phyloP scores from a whole-genome alignment of 345 rosid genomes.

The Hevea brasiliensis region DNA sequence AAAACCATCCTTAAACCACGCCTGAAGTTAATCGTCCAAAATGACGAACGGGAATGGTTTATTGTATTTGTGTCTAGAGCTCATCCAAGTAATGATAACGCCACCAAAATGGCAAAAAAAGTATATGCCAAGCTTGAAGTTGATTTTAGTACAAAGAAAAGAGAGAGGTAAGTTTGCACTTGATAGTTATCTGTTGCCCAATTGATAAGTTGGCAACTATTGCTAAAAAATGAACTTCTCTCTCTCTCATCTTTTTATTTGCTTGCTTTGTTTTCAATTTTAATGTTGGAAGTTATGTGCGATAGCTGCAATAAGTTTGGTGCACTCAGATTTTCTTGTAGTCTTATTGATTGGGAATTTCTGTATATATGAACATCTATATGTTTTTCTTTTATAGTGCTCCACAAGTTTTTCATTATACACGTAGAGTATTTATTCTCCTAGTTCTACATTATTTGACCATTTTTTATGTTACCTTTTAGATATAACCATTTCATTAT shows the following conservation, averaged over 20 bases:
- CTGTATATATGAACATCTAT: neutral
- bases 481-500: neutral
- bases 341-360: neutral
- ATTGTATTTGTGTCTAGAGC: slow-evolving; percentile 92
- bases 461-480: no score
- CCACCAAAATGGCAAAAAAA: slow-evolving; percentile 80
- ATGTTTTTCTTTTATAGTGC: neutral
- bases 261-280: neutral
- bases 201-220: neutral
- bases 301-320: neutral
- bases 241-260: neutral
- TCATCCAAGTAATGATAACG: slow-evolving; percentile 85
- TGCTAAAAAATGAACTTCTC: neutral
- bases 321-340: neutral
- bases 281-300: neutral
- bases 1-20: slow-evolving; percentile 93
- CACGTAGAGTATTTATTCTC: neutral
- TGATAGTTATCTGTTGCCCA: neutral
- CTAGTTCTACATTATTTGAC: neutral
- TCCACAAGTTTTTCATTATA: neutral
- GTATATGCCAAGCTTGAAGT: slow-evolving; percentile 91
- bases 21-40: slow-evolving; percentile 81
- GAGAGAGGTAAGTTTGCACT: slow-evolving; percentile 64
- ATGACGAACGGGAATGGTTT: slow-evolving; percentile 95
- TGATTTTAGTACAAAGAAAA: slow-evolving; percentile 92